These are phyloP conservation scores for Aphanomyces astaci DNA, from an alignment of 352 stramenopile species.

Conservation along the genomic window DNA sequence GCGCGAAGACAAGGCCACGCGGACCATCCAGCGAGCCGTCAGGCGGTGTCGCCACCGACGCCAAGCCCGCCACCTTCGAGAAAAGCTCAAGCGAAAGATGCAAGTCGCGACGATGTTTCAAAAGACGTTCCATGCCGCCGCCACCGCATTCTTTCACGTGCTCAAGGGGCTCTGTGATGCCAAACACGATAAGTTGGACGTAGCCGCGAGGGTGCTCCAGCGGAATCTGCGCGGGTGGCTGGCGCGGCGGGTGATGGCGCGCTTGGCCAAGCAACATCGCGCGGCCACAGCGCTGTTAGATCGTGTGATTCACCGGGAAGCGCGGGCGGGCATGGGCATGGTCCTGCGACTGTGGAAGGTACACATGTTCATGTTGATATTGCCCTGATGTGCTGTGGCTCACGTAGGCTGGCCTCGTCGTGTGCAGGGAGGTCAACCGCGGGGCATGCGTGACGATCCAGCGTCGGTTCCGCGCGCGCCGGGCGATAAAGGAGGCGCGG, in stretches of 20 bases:
- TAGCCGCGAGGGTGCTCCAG: not conserved
- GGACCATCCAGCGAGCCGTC: slow-evolving; percentile 38
- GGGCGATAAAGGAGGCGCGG: slow-evolving; percentile 37
- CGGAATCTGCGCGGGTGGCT: slow-evolving; percentile 13
- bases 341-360: slow-evolving; percentile 19
- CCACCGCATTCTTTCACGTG: not conserved
- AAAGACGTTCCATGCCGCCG: not conserved
- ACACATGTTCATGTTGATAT: not conserved
- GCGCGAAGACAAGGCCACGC: slow-evolving; percentile 30
- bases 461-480: slow-evolving; percentile 35
- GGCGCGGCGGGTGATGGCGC: slow-evolving; percentile 4
- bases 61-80: not conserved
- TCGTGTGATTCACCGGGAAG: not conserved
- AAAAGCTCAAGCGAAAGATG: not conserved
- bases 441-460: slow-evolving; percentile 35
- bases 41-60: not conserved
- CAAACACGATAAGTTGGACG: not conserved
- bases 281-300: not conserved
- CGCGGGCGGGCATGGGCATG: not conserved
- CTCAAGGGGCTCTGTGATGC: not conserved
- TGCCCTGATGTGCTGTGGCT: not conserved
- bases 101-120: not conserved
- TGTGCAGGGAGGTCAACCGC: not conserved
- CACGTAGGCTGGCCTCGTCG: not conserved
- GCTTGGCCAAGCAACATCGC: not conserved